Percentiles rank a stretch among this genome's conserved stretches.
These are phyloP conservation scores for Volvox reticuliferus DNA, from an alignment of 139 green algal genomes.

Conservation along the genomic window DNA sequence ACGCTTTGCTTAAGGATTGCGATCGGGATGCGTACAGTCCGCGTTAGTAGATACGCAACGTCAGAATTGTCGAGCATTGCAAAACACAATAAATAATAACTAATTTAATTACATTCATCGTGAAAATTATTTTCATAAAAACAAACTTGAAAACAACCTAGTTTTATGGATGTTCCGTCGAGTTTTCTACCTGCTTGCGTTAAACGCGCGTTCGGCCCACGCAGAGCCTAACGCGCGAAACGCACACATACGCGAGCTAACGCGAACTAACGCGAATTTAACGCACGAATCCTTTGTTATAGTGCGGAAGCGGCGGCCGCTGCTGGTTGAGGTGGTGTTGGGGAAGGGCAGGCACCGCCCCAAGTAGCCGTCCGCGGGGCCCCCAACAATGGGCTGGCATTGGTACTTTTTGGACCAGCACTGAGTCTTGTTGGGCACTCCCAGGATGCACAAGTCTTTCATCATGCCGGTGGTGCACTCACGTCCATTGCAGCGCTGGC, in stretches of 20 bases:
- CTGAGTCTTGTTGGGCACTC: not conserved
- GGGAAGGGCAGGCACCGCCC: constrained; percentile 10
- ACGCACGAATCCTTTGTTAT: too few species aligned
- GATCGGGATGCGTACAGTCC: too few species aligned
- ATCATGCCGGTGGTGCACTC: not conserved
- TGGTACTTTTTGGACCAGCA: constrained; percentile 15
- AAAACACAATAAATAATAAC: not conserved
- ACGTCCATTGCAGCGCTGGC: not conserved
- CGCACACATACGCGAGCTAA: too few species aligned
- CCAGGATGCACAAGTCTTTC: constrained; percentile 25
- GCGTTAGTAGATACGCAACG: too few species aligned
- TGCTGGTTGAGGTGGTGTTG: not conserved
- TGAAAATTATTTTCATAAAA: not conserved
- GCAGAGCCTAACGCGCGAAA: too few species aligned
- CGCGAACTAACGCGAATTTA: too few species aligned
- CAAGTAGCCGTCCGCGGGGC: not conserved
- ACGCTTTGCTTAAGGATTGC: too few species aligned
- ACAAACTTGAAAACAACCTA: not conserved
- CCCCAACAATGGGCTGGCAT: not conserved
- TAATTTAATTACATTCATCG: not conserved
- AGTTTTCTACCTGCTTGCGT: not conserved
- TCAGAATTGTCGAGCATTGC: too few species aligned
- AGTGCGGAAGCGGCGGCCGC: not conserved
- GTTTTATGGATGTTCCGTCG: not conserved
- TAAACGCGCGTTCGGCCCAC: too few species aligned